These are phyloP conservation scores for Artemisia annua DNA, from an alignment of 129 eudicot species.

Conservation along the genomic window DNA sequence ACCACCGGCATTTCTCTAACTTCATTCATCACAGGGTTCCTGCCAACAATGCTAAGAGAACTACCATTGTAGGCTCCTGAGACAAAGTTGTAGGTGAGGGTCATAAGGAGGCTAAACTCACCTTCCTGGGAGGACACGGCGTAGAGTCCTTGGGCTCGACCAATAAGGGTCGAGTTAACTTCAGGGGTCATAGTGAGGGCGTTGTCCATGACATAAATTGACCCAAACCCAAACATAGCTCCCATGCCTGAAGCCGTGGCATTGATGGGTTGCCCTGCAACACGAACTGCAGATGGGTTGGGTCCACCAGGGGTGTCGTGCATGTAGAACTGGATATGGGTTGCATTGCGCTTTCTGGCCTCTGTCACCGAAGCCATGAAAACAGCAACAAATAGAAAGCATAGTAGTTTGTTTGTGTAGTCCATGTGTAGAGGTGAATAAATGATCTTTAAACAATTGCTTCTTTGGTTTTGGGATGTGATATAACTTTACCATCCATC, in stretches of 20 bases:
- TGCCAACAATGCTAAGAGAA: constrained; percentile 33
- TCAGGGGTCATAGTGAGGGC: constrained; percentile 42
- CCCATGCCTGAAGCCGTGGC: constrained; percentile 5
- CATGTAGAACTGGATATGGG: constrained; percentile 63
- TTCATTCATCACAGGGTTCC: constrained; percentile 31
- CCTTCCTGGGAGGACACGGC: constrained; percentile 30
- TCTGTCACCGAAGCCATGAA: neutral
- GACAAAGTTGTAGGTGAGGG: constrained; percentile 31
- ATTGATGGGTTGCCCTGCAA: constrained; percentile 31
- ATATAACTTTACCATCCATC: neutral
- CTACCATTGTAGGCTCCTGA: constrained; percentile 45
- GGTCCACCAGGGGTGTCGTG: constrained; percentile 47
- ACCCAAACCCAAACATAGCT: constrained; percentile 32
- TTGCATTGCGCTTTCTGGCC: constrained; percentile 34
- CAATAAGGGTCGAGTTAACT: constrained; percentile 39
- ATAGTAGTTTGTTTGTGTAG: constrained; percentile 6
- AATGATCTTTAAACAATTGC: neutral
- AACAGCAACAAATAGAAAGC: constrained; percentile 16
- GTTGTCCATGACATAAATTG: constrained; percentile 36
- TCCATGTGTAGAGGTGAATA: constrained; percentile 12
- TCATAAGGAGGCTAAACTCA: constrained; percentile 34
- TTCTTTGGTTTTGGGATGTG: constrained; percentile 3
- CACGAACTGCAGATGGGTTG: constrained; percentile 42
- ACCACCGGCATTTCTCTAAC: constrained; percentile 53
- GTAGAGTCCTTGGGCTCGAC: constrained; percentile 54